phyloP scores from a whole-genome alignment of 441 rosid genomes.

The Eruca vesicaria region DNA sequence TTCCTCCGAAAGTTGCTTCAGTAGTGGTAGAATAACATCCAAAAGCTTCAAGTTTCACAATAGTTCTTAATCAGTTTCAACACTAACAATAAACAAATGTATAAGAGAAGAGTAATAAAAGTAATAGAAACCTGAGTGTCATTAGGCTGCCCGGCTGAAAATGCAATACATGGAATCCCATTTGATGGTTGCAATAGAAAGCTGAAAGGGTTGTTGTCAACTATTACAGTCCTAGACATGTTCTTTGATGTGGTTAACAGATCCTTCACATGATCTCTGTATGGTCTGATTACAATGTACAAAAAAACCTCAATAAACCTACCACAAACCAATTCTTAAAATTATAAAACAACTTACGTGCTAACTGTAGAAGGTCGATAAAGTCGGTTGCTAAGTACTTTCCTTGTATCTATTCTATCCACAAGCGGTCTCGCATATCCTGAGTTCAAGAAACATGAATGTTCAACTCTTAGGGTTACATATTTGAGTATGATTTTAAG shows the following conservation, averaged over 20 bases:
- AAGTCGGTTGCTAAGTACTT: conserved; percentile 63
- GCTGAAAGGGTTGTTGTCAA: conserved; percentile 97
- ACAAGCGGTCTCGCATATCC: conserved; percentile 96
- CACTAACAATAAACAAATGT: not conserved
- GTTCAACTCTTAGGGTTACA: too few species aligned
- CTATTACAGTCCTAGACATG: conserved; percentile 72
- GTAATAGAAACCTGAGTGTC: conserved; percentile 71
- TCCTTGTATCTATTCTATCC: conserved; percentile 72
- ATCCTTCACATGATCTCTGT: conserved; percentile 93
- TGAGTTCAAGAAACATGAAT: conserved; percentile 31
- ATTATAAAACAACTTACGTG: conserved; percentile 54
- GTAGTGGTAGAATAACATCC: conserved; percentile 84
- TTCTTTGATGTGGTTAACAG: conserved; percentile 68
- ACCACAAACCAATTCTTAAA: not conserved
- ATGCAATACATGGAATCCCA: conserved; percentile 95
- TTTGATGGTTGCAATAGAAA: conserved; percentile 89
- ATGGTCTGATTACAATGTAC: conserved; percentile 47
- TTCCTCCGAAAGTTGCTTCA: conserved; percentile 75
- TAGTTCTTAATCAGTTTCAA: conserved; percentile 1
- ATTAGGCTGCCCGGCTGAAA: conserved; percentile 73
- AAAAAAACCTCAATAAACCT: not conserved
- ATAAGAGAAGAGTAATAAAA: conserved; percentile 6
- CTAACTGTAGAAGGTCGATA: conserved; percentile 89
- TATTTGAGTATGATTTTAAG: not conserved
- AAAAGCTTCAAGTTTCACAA: conserved; percentile 53